These are phyloP conservation scores for Solanum ahanhuiri DNA, from an alignment of 257 asterid genomes.

Conservation along the genomic window DNA sequence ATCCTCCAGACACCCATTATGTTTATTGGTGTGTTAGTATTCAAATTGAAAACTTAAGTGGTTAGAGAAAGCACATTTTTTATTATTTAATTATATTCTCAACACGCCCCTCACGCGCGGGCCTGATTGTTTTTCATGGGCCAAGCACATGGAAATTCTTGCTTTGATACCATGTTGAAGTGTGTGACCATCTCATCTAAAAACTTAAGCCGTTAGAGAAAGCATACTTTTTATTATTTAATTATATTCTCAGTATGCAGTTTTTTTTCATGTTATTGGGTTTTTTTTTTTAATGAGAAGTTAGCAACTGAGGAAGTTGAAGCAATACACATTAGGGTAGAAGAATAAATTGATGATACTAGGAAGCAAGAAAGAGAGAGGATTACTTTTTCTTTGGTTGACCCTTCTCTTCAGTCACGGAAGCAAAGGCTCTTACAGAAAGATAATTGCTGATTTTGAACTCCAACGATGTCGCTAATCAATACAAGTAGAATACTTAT, in stretches of 20 bases:
- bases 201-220: too few species aligned
- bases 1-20: background rate
- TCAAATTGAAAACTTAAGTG: background rate
- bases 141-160: too few species aligned
- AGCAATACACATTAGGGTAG: background rate
- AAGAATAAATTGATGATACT: background rate
- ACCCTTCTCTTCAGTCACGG: slow-evolving; percentile 41
- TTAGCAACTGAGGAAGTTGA: background rate
- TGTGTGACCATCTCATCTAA: too few species aligned
- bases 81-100: too few species aligned
- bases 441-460: slow-evolving; percentile 9
- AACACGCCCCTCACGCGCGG: too few species aligned
- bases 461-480: slow-evolving; percentile 36
- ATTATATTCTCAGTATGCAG: background rate
- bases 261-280: background rate
- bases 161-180: too few species aligned
- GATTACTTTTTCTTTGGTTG: slow-evolving; percentile 58
- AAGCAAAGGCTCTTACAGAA: slow-evolving; percentile 44
- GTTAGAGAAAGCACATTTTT: too few species aligned
- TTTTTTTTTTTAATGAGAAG: background rate
- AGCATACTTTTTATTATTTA: too few species aligned
- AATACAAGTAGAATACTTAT: slow-evolving; percentile 5
- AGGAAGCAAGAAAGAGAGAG: slow-evolving; percentile 3
- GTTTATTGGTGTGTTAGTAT: background rate
- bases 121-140: too few species aligned